These are phyloP conservation scores for Gossypium gossypioides DNA, from an alignment of 441 rosid species.

Conservation along the genomic window DNA sequence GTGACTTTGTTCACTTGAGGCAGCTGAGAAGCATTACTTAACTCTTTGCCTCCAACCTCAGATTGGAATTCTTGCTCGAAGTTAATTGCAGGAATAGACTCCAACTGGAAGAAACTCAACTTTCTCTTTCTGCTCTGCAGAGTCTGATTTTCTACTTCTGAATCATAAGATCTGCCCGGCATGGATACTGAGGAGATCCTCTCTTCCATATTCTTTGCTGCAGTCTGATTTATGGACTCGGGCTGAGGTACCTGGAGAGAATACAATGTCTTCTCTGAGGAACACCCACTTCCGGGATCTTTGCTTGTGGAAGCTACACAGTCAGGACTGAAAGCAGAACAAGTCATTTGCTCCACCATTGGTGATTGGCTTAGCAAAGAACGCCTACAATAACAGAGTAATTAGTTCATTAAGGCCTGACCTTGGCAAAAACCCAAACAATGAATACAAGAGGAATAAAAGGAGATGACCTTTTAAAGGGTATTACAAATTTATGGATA, in stretches of 20 bases:
- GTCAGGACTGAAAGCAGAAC: constrained; percentile 31
- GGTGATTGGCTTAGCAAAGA: constrained; percentile 95
- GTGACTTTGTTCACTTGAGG: constrained; percentile 15
- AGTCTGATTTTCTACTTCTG: constrained; percentile 23
- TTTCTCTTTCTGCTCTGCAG: constrained; percentile 47
- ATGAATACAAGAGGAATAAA: not conserved
- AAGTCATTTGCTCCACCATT: constrained; percentile 29
- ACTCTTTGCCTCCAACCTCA: constrained; percentile 19
- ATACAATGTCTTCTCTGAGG: constrained; percentile 30
- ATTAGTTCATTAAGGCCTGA: constrained; percentile 8
- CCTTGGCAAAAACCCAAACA: not conserved
- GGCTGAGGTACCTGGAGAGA: constrained; percentile 34
- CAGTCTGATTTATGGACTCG: constrained; percentile 19
- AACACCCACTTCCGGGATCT: constrained; percentile 30
- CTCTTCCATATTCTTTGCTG: constrained; percentile 22
- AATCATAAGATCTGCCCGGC: constrained; percentile 16
- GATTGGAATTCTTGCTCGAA: constrained; percentile 42
- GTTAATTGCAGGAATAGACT: constrained; percentile 41
- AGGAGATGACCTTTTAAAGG: not conserved
- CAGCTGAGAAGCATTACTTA: constrained; percentile 16
- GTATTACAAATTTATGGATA: not conserved
- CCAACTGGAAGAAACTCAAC: constrained; percentile 33
- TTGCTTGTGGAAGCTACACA: constrained; percentile 26
- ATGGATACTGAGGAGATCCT: constrained; percentile 21
- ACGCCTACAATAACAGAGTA: constrained; percentile 44